Base-by-base conservation (phyloP, 2,329 filamentous ascomycete species). In the Aureobasidium sp. region DNA sequence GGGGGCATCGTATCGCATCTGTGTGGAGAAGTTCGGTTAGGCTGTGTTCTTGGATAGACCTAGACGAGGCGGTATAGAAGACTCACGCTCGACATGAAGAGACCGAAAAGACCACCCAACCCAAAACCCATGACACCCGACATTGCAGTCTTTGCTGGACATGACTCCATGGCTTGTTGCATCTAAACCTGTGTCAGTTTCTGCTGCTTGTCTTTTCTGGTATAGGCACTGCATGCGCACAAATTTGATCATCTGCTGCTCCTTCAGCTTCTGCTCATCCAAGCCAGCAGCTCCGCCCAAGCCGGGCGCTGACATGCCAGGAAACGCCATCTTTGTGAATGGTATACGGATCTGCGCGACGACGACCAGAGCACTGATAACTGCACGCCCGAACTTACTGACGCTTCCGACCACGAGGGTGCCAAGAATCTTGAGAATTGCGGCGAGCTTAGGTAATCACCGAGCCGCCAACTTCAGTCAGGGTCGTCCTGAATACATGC, bases 1-100 rank as follows among this genome's bases (percentile, higher is more conserved):
- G 62, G 93, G 89, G 0, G 92, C 96, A 73, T 99, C 94, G 82
- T 99, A 99, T 75, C 90, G 88, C 94, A 99, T 99, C 90, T 95
- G 64, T 21, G 9, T 1, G 38, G 51, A 60, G 63, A 33, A 37
- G 6, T 15, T 42, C 3, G 17, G 23, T 40, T 15, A 42, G 50
- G n/a, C 35, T 21, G 38, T 46, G 13, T 35, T 8, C 54, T 23
- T 19, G 31, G n/a, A n/a, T 17, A 5, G 13, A 23, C n/a, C 11
- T 17, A 19, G 10, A 37, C 15, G 10, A 9, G 19, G 29, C 15
- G 23, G 21, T 29, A 23, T 15, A 79, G 11, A 11, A 25, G 15
- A 79, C 87, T 65, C 85, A 95, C 90, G 70, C 89, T 94, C 62
- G 92, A 90, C 93, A 97, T 99, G 79, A 99, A 99, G 69, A 97